These are phyloP conservation scores for Pleurostoma richardsiae DNA, from an alignment of 2,329 filamentous ascomycete species.

Conservation along the genomic window DNA sequence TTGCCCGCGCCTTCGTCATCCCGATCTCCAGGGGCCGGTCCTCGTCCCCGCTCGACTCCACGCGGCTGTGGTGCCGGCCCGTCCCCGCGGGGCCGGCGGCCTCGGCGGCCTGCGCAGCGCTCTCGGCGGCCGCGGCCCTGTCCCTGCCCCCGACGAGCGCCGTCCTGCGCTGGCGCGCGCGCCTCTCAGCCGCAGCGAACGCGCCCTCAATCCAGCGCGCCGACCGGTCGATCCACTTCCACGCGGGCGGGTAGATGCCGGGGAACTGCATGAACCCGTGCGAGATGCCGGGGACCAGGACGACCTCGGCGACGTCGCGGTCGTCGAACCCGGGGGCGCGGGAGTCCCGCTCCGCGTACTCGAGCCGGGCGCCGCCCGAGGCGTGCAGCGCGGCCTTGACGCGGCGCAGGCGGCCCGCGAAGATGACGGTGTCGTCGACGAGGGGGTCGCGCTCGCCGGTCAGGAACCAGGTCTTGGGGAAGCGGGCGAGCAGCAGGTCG, in stretches of 20 bases:
- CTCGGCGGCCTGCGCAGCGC: constrained; percentile 5
- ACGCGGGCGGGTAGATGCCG: constrained; percentile 79
- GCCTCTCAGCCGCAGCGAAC: constrained; percentile 51
- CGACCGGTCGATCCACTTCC: constrained; percentile 78
- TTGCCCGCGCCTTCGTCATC: constrained; percentile 40
- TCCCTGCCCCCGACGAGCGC: constrained; percentile 1
- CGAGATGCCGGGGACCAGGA: constrained; percentile 80
- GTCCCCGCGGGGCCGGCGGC: neutral
- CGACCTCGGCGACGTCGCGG: constrained; percentile 73
- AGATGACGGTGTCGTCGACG: constrained; percentile 95
- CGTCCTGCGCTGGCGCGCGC: constrained; percentile 23
- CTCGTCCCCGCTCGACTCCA: constrained; percentile 70
- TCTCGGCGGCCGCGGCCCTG: constrained; percentile 7
- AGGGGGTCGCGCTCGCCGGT: constrained; percentile 93
- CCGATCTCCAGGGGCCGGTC: constrained; percentile 79
- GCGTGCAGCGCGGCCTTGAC: constrained; percentile 59
- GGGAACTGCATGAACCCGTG: constrained; percentile 96
- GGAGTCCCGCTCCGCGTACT: constrained; percentile 38
- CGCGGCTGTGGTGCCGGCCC: constrained; percentile 41
- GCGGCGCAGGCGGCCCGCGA: constrained; percentile 80
- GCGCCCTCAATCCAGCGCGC: constrained; percentile 77
- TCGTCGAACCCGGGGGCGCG: constrained; percentile 58
- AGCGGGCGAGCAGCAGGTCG: constrained; percentile 74
- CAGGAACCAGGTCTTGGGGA: constrained; percentile 90
- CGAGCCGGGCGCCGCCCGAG: constrained; percentile 46